Evolutionary conservation across 2,329 filamentous ascomycete species (phyloP).

Genomic region (Phialemoniopsis sp.): DNA sequence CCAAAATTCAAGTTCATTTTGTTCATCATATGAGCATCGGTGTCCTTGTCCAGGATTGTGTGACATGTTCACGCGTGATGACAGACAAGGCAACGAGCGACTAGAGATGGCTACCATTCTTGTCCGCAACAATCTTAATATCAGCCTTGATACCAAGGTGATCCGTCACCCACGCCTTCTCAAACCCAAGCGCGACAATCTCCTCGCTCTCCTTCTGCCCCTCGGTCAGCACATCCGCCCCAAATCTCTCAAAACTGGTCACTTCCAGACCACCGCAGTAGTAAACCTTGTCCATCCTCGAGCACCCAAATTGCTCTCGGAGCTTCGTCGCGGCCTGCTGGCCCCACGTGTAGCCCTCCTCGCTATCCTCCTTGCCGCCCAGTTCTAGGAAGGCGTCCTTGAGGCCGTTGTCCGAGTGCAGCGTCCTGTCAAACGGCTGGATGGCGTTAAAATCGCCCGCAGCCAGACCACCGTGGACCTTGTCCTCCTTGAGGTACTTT

Average conservation of each 20-base stretch:
- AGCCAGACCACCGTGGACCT: slow-evolving; percentile 34
- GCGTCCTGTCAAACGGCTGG: slow-evolving; percentile 42
- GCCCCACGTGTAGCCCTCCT: slow-evolving; percentile 54
- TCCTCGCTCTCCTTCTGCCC: slow-evolving; percentile 25
- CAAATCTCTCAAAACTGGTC: slow-evolving; percentile 39
- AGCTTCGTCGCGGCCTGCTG: slow-evolving; percentile 39
- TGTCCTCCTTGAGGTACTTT: slow-evolving; percentile 26
- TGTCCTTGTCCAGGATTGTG: too few relatives aligned
- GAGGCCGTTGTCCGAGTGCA: slow-evolving; percentile 43
- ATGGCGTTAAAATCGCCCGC: slow-evolving; percentile 58
- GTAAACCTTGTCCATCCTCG: slow-evolving; percentile 56
- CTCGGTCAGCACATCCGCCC: slow-evolving; percentile 30
- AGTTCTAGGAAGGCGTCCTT: slow-evolving; percentile 47
- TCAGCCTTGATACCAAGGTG: slow-evolving; percentile 38
- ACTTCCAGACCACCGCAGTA: slow-evolving; percentile 31
- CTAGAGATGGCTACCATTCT: too few relatives aligned
- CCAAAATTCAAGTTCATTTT: too few relatives aligned
- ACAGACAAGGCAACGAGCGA: too few relatives aligned
- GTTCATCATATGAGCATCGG: too few relatives aligned
- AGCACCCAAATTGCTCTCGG: slow-evolving; percentile 40
- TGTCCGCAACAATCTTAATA: too few relatives aligned
- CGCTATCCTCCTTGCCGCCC: slow-evolving; percentile 44
- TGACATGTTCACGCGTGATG: too few relatives aligned
- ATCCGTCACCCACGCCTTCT: slow-evolving; percentile 45
- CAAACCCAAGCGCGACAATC: slow-evolving; percentile 20